A percentile compares a stretch with the other conserved stretches of the same genome.
phyloP scores from a whole-genome alignment of 768 basidiomycete genomes.

The Thelephora ganbajun region DNA sequence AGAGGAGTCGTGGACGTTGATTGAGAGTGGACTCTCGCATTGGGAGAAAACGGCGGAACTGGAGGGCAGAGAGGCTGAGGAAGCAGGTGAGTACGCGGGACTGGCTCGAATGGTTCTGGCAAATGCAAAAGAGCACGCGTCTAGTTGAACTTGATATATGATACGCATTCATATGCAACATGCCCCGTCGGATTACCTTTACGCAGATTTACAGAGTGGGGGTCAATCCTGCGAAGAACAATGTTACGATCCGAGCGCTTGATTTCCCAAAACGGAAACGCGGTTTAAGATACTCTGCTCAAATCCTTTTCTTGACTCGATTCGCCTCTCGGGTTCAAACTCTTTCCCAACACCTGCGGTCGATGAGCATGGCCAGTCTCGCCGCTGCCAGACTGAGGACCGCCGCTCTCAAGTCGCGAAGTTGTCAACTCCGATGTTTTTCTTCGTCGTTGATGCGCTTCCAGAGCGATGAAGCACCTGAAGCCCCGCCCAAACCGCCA shows the following conservation, averaged over 20 bases:
- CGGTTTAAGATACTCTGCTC: too few species aligned
- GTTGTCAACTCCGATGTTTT: background rate
- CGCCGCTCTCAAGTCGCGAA: background rate
- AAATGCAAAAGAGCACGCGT: constrained; percentile 17
- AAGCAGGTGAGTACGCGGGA: constrained; percentile 45
- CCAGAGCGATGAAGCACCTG: background rate
- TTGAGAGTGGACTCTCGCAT: constrained; percentile 65
- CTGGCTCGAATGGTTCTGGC: constrained; percentile 56
- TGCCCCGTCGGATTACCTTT: too few species aligned
- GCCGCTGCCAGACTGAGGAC: background rate
- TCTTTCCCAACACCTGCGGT: too few species aligned
- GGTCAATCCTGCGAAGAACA: too few species aligned
- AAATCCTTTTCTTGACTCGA: too few species aligned
- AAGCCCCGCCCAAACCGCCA: constrained; percentile 51
- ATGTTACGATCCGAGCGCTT: too few species aligned
- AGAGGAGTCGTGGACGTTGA: constrained; percentile 63
- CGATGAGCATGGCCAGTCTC: background rate
- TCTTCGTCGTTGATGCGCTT: background rate
- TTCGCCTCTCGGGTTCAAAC: too few species aligned
- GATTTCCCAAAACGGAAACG: too few species aligned
- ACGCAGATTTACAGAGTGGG: too few species aligned
- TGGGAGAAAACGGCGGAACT: constrained; percentile 65
- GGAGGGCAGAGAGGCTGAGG: constrained; percentile 31
- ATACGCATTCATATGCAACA: too few species aligned
- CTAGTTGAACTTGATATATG: background rate